Percentiles rank a stretch among this genome's conserved stretches.
These are phyloP conservation scores for Melampsora larici-populina DNA, from an alignment of 1,284 basidiomycete genomes.

Conservation along the genomic window DNA sequence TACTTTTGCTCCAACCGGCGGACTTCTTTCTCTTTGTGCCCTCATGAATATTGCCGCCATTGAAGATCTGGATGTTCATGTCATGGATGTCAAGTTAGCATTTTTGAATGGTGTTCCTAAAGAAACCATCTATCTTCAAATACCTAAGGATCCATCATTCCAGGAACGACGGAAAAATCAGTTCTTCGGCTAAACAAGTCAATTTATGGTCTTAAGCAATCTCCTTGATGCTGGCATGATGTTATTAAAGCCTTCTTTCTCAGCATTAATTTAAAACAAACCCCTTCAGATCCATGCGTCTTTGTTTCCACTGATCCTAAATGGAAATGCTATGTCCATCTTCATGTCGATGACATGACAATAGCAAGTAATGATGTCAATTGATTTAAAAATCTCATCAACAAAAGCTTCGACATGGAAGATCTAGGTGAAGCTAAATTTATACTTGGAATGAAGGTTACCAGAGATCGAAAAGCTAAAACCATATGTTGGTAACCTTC, in stretches of 20 bases:
- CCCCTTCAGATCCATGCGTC: background rate
- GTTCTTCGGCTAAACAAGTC: background rate
- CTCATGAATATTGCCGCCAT: no score
- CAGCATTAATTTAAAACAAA: background rate
- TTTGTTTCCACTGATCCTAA: no score
- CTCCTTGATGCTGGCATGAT: conserved; percentile 12
- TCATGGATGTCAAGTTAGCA: background rate
- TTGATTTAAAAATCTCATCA: background rate
- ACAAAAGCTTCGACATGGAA: background rate
- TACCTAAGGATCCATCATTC: background rate
- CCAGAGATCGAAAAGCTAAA: background rate
- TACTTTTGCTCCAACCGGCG: no score
- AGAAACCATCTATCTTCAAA: background rate
- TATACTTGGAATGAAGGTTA: background rate
- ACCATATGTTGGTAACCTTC: background rate
- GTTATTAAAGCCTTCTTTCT: no score
- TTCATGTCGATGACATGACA: no score
- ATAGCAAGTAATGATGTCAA: background rate
- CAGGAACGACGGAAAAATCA: background rate
- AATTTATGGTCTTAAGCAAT: conserved; percentile 27
- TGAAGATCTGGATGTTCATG: no score
- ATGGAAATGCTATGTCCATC: no score
- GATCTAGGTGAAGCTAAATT: background rate
- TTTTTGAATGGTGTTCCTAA: background rate
- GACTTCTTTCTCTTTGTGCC: no score